Base-by-base conservation (phyloP, 129 eudicot genomes). In the Chrysanthemum seticuspe region DNA sequence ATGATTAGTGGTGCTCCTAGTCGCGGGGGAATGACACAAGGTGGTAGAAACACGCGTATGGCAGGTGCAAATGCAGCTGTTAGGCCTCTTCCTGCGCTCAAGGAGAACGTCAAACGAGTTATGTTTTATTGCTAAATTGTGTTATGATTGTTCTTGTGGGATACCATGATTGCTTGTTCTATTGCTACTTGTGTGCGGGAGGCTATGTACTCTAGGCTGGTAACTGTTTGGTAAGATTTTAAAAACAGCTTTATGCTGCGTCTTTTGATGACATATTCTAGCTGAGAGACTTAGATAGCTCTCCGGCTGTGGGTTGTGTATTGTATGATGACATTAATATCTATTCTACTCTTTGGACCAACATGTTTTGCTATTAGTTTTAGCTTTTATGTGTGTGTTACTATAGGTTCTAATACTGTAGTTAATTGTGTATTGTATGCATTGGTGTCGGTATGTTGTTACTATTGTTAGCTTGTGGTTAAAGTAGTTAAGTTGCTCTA, bases 31-130 rank as follows among this genome's bases (percentile, higher is more conserved):
- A 80, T 74, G 53, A 87, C 74, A 3, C 72, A 36, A 55, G 80
- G 79, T 54, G 86, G 85, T 50, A 73, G 93, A 57, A 86, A 81
- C 75, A 84, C 96, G 0, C 82, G 97, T 58, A 79, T 55, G 16
- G 83, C 93, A 21, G 91, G 84, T 29, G 82, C 87, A 9, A 84
- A 79, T 81, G 88, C 92, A 27, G 88, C 89, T 6, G 97, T 91
- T 10, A 76, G 93, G 31, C 93, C 96, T 19, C 88, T 91, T n/a
- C 97, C 97, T 47, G 86, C 92, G 6, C 91, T 91, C 45, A 88
- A 74, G 84, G 97, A 91, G 75, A 91, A 88, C n/a, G 93, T 91
- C 64, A 91, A 91, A 81, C 80, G 83, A 47, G 90, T 86, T 21
- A 91, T 91, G 97, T 91, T 91, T 59, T 91, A 91, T 74, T 91